Conservation (phyloP, 1,284 basidiomycete genomes). For the Cryptococcus hybrid region DNA sequence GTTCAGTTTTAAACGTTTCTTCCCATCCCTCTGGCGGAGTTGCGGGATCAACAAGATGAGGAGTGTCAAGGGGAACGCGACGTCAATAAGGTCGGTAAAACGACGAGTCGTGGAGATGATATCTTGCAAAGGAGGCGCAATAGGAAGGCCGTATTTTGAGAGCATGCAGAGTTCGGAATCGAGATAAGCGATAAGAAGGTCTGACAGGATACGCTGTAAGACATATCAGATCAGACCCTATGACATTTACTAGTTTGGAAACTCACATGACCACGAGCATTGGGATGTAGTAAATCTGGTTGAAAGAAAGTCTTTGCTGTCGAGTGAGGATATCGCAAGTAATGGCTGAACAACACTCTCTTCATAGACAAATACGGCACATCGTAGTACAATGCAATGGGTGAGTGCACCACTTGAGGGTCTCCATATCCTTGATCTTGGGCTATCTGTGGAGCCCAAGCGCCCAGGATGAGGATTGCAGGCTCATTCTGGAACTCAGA, state of each 20-base stretch:
- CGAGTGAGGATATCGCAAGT: constrained; percentile 41
- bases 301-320: constrained; percentile 41
- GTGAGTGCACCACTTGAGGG: constrained; percentile 46
- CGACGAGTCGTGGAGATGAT: constrained; percentile 34
- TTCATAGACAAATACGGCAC: constrained; percentile 48
- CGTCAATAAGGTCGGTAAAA: constrained; percentile 33
- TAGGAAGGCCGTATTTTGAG: constrained; percentile 34
- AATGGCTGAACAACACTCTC: constrained; percentile 46
- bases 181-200: constrained; percentile 46
- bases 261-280: constrained; percentile 47
- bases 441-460: constrained; percentile 46
- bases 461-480: constrained; percentile 46
- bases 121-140: constrained; percentile 16
- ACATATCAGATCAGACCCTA: not conserved
- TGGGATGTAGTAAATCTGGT: constrained; percentile 44
- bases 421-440: constrained; percentile 48
- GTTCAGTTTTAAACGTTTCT: constrained; percentile 28
- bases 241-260: not conserved
- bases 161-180: constrained; percentile 49
- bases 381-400: constrained; percentile 49
- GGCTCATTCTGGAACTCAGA: constrained; percentile 45
- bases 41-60: constrained; percentile 24
- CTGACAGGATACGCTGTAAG: constrained; percentile 42
- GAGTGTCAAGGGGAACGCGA: constrained; percentile 36
- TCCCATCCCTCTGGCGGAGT: constrained; percentile 41